Base-by-base conservation (phyloP, 2,329 filamentous ascomycete genomes). In the Huntiella bhutanensis region DNA sequence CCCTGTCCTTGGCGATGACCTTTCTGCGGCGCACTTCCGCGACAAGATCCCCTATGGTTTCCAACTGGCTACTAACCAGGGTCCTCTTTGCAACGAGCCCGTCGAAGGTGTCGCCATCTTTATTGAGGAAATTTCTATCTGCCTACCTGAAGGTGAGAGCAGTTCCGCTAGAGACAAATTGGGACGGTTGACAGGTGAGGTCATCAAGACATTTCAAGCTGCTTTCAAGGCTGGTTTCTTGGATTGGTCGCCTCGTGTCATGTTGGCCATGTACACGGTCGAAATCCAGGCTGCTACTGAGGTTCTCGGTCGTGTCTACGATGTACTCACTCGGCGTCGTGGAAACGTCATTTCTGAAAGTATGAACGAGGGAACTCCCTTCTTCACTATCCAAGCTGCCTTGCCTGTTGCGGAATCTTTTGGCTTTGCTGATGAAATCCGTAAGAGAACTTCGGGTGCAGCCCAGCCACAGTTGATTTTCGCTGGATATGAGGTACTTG, bases 251-350 rank as follows among this genome's bases (percentile, higher is more conserved):
- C 83, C 91, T 0, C 78, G 91, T n/a, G 74, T 98, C 54, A 76
- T 96, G 65, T 75, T 98, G 39, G 91, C 91, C 44, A 96, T 96
- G 85, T 98, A 98, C 66, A 85, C 77, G 47, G 94, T 88, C 60
- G 91, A 96, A 60, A 96, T 98, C 56, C 91, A 96, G 70, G 86
- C 88, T 28, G 87, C 83, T 16, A 88, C 87, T 55, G 91, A 96
- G 62, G 91, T 96, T 37, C 76, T 98, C 4, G 91, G 91, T 16
- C 80, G 85, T 28, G 91, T 96, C 33, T 98, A 98, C 68, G 84
- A 83, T 54, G 88, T 96, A n/a, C 77, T 98, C n/a, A 95, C 88
- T 32, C 80, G 88, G 1, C 82, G 91, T 4, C 80, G 87, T 33
- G 91, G 91, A 19, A 80, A 80, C 34, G 92, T 98, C 45, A 75